Evolutionary conservation across 768 basidiomycete species (phyloP), one percentile per base, ranked within the genome.

Genomic region (Boletus coccyginus): DNA sequence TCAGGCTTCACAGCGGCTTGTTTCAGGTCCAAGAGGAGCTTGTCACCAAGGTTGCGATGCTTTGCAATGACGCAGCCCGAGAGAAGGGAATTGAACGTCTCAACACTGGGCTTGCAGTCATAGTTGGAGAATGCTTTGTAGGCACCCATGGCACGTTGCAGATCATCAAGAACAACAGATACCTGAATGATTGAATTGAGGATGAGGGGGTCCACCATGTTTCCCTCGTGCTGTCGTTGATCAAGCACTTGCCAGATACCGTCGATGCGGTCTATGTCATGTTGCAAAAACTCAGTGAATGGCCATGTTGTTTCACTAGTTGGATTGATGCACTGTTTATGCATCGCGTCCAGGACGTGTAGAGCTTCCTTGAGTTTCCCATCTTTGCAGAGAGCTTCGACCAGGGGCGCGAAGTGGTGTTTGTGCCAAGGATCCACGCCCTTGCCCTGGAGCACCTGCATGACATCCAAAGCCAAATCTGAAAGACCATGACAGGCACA

Each of bases 111-210:
- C 24, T 65, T 67, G 60, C 86, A 73, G 21, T 72, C 75, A 47
- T 89, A 81, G 31, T 84, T 81, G 1, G 74, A 45, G 29, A 84
- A 78, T 19, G 80, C 80, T 57, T 84, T 84, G 76, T 91, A 92
- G n/a, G 85, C 81, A 5, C 86, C 87, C 35, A 94, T 70, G 0
- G 88, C 90, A 31, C 90, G 87, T 56, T 87, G 85, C 9, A 94
- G 72, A 67, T 93, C 91, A 14, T 78, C 78, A 4, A 85, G 72
- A 24, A 69, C 63, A 45, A 87, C 73, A 2, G 84, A 79, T 1
- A 89, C 91, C 52, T 79, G 77, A 49, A 94, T 73, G 62, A 94
- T 68, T 39, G 82, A 77, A 64, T 90, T 88, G 56, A 91, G 70
- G n/a, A 83, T 78, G 35, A 78, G 72, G 17, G 82, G 66, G 60